A percentile compares a stretch with the other conserved stretches of the same genome.
These are phyloP conservation scores for Trichophyton verrucosum DNA, from an alignment of 2,329 filamentous ascomycete genomes.

Conservation along the genomic window DNA sequence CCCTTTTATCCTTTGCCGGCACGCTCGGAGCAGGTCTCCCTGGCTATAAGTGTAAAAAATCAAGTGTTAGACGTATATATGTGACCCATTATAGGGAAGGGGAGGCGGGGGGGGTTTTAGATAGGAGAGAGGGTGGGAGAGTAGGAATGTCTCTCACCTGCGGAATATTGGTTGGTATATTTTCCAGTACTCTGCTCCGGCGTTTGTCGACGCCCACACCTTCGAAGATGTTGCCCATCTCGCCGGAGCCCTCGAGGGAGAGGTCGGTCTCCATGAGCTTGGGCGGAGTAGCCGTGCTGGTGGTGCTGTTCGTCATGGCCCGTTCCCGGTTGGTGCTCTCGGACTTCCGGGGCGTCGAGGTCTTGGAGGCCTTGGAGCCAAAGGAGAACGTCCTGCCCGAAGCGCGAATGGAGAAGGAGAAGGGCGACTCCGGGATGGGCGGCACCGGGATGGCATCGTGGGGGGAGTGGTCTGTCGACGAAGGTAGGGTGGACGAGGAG, in stretches of 20 bases:
- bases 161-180: conserved; percentile 14
- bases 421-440: conserved; percentile 27
- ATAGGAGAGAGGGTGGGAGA: not conserved
- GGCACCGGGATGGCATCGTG: conserved; percentile 33
- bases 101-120: not conserved
- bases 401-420: conserved; percentile 31
- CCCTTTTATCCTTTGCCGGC: conserved; percentile 12
- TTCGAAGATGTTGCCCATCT: conserved; percentile 43
- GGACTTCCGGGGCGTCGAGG: conserved; percentile 12
- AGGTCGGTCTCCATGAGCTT: conserved; percentile 37
- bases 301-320: conserved; percentile 40
- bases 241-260: conserved; percentile 29
- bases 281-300: conserved; percentile 40
- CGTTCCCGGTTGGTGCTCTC: conserved; percentile 29
- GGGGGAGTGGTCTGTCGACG: conserved; percentile 38
- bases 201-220: conserved; percentile 29
- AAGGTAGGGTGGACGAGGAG: conserved; percentile 44
- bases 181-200: conserved; percentile 11
- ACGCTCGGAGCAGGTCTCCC: conserved; percentile 9
- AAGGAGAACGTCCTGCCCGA: conserved; percentile 44
- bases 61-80: not conserved
- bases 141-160: conserved; percentile 1
- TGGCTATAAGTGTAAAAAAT: not conserved
- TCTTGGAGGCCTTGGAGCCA: conserved; percentile 32
- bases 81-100: not conserved